These are phyloP conservation scores for Cyclocybe cylindracea DNA, from an alignment of 768 basidiomycete species.

Conservation along the genomic window DNA sequence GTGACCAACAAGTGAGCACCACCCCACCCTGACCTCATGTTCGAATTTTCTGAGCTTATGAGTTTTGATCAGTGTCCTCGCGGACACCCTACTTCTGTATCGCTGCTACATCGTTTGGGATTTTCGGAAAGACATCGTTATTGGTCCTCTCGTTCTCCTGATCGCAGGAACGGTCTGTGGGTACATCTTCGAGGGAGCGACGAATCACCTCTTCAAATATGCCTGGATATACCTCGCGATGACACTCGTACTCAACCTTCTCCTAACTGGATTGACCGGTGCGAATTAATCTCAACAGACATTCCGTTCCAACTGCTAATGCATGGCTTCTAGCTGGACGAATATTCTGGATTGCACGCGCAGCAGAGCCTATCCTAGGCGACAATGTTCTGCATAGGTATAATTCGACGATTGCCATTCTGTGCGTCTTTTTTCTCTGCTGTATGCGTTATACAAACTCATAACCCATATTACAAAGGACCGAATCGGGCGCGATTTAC, in stretches of 20 bases:
- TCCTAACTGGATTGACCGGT: conserved; percentile 36
- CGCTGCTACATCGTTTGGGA: conserved; percentile 42
- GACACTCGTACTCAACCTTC: conserved; percentile 33
- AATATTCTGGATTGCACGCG: conserved; percentile 32
- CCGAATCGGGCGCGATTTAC: conserved; percentile 41
- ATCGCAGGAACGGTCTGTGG: conserved; percentile 30
- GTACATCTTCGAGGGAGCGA: conserved; percentile 20
- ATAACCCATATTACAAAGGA: conserved; percentile 17
- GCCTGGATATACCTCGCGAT: conserved; percentile 34
- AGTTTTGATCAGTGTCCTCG: conserved; percentile 24
- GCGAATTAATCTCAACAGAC: no score
- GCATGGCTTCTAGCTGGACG: conserved; percentile 27
- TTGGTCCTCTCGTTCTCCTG: conserved; percentile 28
- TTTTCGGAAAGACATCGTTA: conserved; percentile 25
- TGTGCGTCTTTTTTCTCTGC: conserved; percentile 21
- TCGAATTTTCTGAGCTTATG: neutral
- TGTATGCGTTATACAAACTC: neutral
- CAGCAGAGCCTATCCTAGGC: conserved; percentile 25
- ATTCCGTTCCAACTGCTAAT: neutral
- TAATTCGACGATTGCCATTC: conserved; percentile 32
- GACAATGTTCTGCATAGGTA: conserved; percentile 29
- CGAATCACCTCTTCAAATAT: conserved; percentile 15
- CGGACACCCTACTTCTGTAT: conserved; percentile 34
- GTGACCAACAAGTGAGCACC: conserved; percentile 38
- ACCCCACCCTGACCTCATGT: neutral